Evolutionary conservation across 805 yeast genomes (phyloP).

Genomic region (Ogataea pini): DNA sequence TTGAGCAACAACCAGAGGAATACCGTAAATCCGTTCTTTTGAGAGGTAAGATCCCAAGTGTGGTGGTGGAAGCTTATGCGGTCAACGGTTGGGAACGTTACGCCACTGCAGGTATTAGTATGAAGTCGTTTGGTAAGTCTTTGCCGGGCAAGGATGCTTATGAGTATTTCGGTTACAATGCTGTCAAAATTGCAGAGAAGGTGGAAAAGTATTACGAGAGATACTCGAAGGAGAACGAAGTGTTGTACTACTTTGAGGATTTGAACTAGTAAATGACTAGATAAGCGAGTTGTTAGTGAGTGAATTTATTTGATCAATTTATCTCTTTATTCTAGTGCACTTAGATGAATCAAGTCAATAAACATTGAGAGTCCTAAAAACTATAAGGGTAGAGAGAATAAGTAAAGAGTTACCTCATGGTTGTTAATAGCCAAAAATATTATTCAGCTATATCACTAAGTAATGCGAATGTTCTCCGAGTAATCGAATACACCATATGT

Average conservation of each 20-base stretch:
- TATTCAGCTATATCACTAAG: no score
- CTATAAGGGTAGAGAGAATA: no score
- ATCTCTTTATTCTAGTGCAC: no score
- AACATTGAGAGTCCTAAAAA: no score
- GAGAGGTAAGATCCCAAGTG: conserved; percentile 79
- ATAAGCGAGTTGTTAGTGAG: neutral
- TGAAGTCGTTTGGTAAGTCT: conserved; percentile 94
- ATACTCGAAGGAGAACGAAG: conserved; percentile 14
- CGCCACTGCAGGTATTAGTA: conserved; percentile 94
- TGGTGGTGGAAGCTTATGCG: conserved; percentile 91
- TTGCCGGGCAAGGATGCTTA: conserved; percentile 84
- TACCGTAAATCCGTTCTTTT: conserved; percentile 87
- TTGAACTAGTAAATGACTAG: conserved; percentile 20
- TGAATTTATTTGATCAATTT: no score
- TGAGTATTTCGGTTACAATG: conserved; percentile 83
- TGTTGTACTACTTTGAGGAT: conserved; percentile 34
- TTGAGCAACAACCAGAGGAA: conserved; percentile 80
- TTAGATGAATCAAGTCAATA: no score
- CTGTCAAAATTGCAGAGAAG: conserved; percentile 75
- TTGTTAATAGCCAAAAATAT: no score
- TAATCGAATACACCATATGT: no score
- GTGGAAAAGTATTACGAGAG: conserved; percentile 29
- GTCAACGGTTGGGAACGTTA: conserved; percentile 92
- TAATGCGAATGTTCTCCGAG: no score
- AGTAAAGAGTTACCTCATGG: no score